A percentile compares a stretch with the other conserved stretches of the same genome.
Conservation (phyloP, 2,329 filamentous ascomycete species). For the Trichophyton verrucosum region DNA sequence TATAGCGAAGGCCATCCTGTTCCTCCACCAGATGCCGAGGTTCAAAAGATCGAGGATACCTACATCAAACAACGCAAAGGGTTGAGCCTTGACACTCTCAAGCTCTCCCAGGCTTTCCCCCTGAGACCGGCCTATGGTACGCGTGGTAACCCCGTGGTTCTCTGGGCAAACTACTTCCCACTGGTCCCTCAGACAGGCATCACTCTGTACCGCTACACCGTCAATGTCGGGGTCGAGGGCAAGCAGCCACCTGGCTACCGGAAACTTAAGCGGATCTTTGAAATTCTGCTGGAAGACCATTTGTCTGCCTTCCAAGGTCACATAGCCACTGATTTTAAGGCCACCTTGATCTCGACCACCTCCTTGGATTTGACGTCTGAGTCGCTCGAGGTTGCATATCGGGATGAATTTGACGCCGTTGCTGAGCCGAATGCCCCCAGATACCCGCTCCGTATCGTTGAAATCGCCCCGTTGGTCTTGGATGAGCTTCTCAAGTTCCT, state of each 20-base stretch:
- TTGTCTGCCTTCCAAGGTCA: conserved; percentile 17
- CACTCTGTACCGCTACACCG: conserved; percentile 31
- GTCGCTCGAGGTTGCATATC: conserved; percentile 24
- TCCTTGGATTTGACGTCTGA: conserved; percentile 18
- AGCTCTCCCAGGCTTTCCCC: conserved; percentile 19
- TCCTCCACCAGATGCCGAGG: conserved; percentile 15
- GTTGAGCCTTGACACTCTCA: conserved; percentile 7
- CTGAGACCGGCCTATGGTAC: conserved; percentile 29
- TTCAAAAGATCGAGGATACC: conserved; percentile 20
- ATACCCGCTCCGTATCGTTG: conserved; percentile 26
- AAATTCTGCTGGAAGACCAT: conserved; percentile 33
- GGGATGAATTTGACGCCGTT: conserved; percentile 25
- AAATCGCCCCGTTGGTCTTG: conserved; percentile 24
- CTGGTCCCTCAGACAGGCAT: conserved; percentile 26
- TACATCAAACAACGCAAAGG: conserved; percentile 15
- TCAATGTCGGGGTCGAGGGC: conserved; percentile 22
- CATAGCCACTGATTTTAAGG: conserved; percentile 31
- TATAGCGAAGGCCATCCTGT: conserved; percentile 7
- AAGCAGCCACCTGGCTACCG: conserved; percentile 16
- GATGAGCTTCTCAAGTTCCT: conserved; percentile 36
- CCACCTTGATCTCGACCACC: conserved; percentile 25
- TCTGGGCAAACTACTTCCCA: conserved; percentile 32
- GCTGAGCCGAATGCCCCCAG: conserved; percentile 22
- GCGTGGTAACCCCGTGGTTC: conserved; percentile 19
- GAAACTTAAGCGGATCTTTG: conserved; percentile 38